A percentile compares a stretch with the other conserved stretches of the same genome.
Evolutionary conservation across 2,329 filamentous ascomycete genomes (phyloP).

Genomic region (Hymenoscyphus albidus): DNA sequence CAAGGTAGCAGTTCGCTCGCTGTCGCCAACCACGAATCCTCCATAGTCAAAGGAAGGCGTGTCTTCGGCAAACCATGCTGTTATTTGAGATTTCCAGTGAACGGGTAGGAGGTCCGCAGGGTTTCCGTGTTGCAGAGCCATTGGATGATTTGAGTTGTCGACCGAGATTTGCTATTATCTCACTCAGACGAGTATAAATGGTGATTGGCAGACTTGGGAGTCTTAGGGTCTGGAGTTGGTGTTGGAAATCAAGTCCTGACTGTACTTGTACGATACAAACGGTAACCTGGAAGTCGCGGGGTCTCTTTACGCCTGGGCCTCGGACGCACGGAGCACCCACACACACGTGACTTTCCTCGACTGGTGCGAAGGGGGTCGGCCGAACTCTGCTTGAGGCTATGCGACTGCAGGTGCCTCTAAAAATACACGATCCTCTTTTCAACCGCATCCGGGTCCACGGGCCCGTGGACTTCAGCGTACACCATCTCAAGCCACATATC

Average conservation of each 20-base stretch:
- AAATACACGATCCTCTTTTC: background rate
- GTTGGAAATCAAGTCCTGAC: background rate
- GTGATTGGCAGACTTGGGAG: background rate
- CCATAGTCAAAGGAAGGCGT: constrained; percentile 96
- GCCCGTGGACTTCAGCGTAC: background rate
- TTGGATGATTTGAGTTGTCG: constrained; percentile 10
- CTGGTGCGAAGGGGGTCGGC: background rate
- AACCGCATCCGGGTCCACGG: background rate
- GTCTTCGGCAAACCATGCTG: constrained; percentile 90
- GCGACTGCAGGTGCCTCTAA: background rate
- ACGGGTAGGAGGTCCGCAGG: constrained; percentile 74
- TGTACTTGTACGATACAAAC: background rate
- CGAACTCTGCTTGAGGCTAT: background rate
- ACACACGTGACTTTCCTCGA: background rate
- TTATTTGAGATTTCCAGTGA: constrained; percentile 77
- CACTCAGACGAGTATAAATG: background rate
- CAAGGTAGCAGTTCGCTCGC: constrained; percentile 58
- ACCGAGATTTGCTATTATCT: background rate
- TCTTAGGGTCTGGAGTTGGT: background rate
- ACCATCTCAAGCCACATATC: background rate
- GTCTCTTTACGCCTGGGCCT: background rate
- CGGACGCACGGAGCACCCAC: background rate
- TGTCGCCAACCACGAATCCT: constrained; percentile 88
- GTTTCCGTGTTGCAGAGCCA: constrained; percentile 46
- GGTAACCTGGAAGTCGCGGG: background rate